phyloP scores from a whole-genome alignment of 257 asterid genomes.

The Primulina eburnea region DNA sequence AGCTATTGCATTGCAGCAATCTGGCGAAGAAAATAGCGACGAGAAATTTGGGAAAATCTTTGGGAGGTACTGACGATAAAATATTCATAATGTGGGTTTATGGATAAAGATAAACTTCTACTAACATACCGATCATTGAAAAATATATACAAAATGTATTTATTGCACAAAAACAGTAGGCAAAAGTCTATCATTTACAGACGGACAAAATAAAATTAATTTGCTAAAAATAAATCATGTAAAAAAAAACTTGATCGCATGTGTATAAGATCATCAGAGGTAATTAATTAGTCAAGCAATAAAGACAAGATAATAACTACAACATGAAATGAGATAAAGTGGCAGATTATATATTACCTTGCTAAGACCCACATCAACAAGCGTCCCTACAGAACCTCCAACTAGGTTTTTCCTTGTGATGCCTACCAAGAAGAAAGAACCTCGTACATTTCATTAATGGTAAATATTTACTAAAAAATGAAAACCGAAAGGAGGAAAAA shows the following conservation, averaged over 20 bases:
- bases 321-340: slow-evolving; percentile 19
- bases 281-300: no score
- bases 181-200: background rate
- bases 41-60: background rate
- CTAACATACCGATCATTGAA: no score
- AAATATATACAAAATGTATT: background rate
- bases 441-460: background rate
- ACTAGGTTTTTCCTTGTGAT: slow-evolving; percentile 52
- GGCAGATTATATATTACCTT: slow-evolving; percentile 46
- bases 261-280: background rate
- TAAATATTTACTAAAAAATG: background rate
- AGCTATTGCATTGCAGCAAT: background rate
- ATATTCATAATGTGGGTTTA: background rate
- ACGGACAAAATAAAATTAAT: background rate
- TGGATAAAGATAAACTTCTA: background rate
- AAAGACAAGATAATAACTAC: slow-evolving; percentile 1
- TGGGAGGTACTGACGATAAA: no score
- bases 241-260: background rate
- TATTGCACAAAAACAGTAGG: background rate
- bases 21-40: background rate
- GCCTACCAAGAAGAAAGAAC: slow-evolving; percentile 39
- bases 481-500: background rate
- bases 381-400: slow-evolving; percentile 49
- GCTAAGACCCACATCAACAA: slow-evolving; percentile 89
- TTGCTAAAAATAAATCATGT: background rate